A percentile compares a stretch with the other conserved stretches of the same genome.
These are phyloP conservation scores for Chamaenerion angustifolium DNA, from an alignment of 345 rosid genomes.

Conservation along the genomic window DNA sequence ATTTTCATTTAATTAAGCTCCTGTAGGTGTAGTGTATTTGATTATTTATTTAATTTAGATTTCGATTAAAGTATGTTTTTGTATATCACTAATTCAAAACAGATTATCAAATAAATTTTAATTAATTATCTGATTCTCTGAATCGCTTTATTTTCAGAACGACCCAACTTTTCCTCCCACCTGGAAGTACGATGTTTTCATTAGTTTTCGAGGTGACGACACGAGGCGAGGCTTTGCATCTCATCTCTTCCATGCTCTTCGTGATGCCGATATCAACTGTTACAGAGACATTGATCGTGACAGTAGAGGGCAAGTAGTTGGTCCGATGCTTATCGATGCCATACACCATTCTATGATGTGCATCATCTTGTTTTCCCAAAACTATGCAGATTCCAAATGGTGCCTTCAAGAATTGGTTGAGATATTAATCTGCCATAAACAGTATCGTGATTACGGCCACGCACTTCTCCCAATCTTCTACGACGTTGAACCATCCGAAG, in stretches of 20 bases:
- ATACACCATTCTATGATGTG: slow-evolving; percentile 1
- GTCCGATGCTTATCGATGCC: neutral
- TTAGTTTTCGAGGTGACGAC: slow-evolving; percentile 8
- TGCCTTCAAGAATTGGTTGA: slow-evolving; percentile 7
- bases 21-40: too few relatives aligned
- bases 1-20: too few relatives aligned
- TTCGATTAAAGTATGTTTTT: too few relatives aligned
- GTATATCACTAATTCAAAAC: too few relatives aligned
- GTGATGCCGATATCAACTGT: slow-evolving; percentile 2
- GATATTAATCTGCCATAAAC: slow-evolving; percentile 1
- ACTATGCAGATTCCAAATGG: slow-evolving; percentile 7
- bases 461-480: slow-evolving; percentile 1
- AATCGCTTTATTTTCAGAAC: too few relatives aligned
- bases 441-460: slow-evolving; percentile 1
- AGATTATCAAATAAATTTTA: too few relatives aligned
- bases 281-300: slow-evolving; percentile 2
- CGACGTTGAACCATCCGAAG: slow-evolving; percentile 1
- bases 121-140: too few relatives aligned
- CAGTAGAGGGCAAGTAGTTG: slow-evolving; percentile 2
- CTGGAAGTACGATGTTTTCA: slow-evolving; percentile 5
- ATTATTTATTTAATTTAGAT: too few relatives aligned
- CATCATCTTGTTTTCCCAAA: slow-evolving; percentile 4
- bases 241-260: slow-evolving; percentile 4
- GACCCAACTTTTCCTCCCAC: neutral
- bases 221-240: slow-evolving; percentile 2